Evolutionary conservation across 2,329 filamentous ascomycete species (phyloP).

Genomic region (Cyphellophora europaea): DNA sequence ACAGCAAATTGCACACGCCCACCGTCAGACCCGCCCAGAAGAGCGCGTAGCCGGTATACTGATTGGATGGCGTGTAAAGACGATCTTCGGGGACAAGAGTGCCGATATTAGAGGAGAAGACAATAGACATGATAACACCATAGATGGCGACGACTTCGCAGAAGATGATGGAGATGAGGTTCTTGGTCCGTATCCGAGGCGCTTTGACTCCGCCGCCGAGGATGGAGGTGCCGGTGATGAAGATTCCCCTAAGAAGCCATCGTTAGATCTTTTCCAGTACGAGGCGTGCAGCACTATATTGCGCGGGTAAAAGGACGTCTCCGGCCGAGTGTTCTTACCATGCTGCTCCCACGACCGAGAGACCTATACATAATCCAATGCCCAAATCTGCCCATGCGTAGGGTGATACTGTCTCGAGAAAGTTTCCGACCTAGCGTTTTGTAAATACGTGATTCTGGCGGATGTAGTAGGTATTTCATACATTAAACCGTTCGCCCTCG

Average conservation of each 20-base stretch:
- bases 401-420: constrained; percentile 87
- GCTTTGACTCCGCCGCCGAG: constrained; percentile 93
- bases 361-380: constrained; percentile 86
- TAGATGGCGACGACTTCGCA: constrained; percentile 99
- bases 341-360: constrained; percentile 93
- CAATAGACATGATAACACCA: constrained; percentile 98
- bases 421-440: constrained; percentile 66
- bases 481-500: constrained; percentile 92
- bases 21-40: constrained; percentile 96
- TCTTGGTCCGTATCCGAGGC: constrained; percentile 97
- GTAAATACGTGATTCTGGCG: constrained; percentile 1
- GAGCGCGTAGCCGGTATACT: constrained; percentile 89
- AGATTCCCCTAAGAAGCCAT: constrained; percentile 76
- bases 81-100: constrained; percentile 53
- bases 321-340: constrained; percentile 52
- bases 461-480: constrained; percentile 32
- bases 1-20: constrained; percentile 90
- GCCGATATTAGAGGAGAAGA: constrained; percentile 80
- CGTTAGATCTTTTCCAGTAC: constrained; percentile 1
- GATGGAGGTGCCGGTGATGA: constrained; percentile 96
- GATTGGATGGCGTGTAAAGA: constrained; percentile 66
- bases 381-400: constrained; percentile 88
- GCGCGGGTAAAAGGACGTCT: background rate
- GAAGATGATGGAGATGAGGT: constrained; percentile 99
- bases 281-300: constrained; percentile 2